A percentile compares a stretch with the other conserved stretches of the same genome.
phyloP scores from a whole-genome alignment of 768 basidiomycete species.

The Thelephora aurantiotincta region DNA sequence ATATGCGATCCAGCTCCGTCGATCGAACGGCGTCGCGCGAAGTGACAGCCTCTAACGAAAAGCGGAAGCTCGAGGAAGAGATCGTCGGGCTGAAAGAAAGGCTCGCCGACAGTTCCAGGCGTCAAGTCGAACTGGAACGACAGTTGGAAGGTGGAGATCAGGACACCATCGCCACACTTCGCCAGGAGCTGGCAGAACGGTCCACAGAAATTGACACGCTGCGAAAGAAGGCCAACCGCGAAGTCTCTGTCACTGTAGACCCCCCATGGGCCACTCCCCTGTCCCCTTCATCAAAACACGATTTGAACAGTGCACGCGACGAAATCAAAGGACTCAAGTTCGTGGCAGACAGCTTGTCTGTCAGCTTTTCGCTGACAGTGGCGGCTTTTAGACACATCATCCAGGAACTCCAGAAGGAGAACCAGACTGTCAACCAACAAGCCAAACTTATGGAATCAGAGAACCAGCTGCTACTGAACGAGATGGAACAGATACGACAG shows the following conservation, averaged over 20 bases:
- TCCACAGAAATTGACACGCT: constrained; percentile 38
- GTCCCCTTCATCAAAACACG: constrained; percentile 31
- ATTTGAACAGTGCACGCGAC: constrained; percentile 33
- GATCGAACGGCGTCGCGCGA: constrained; percentile 20
- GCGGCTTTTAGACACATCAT: constrained; percentile 54
- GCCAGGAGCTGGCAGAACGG: constrained; percentile 22
- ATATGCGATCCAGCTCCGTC: constrained; percentile 26
- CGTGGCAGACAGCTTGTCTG: constrained; percentile 1
- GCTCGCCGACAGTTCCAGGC: constrained; percentile 24
- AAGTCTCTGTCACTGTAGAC: constrained; percentile 25
- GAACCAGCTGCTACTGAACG: constrained; percentile 52
- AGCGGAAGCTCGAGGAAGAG: constrained; percentile 37
- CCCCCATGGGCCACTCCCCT: background rate
- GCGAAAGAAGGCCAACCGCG: constrained; percentile 48
- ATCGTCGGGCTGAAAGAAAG: constrained; percentile 36
- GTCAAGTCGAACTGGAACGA: constrained; percentile 17
- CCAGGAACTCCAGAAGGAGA: constrained; percentile 80
- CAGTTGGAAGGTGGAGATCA: constrained; percentile 8
- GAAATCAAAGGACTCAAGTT: constrained; percentile 81
- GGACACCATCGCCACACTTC: constrained; percentile 18
- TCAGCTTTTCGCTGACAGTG: background rate
- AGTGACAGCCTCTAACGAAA: constrained; percentile 35
- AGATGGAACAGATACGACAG: constrained; percentile 62
- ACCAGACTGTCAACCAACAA: constrained; percentile 40
- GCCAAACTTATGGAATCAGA: constrained; percentile 66